These are phyloP conservation scores for Spiraea crenata DNA, from an alignment of 331 rosid genomes.

Conservation along the genomic window DNA sequence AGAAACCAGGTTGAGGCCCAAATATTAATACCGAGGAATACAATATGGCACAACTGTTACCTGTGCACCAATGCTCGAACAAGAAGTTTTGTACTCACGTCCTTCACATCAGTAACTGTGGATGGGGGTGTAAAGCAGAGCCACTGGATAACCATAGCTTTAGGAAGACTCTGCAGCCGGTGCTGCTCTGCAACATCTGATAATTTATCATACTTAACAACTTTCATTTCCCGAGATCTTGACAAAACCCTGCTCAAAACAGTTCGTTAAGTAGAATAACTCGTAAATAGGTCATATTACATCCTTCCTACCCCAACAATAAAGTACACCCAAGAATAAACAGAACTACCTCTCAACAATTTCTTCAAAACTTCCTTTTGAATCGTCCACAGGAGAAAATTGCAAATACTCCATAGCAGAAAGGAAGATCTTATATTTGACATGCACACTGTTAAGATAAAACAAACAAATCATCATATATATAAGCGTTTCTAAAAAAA, in stretches of 20 bases:
- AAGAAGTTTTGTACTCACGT: constrained; percentile 70
- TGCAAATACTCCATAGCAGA: constrained; percentile 93
- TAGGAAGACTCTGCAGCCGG: constrained; percentile 85
- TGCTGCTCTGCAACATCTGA: constrained; percentile 91
- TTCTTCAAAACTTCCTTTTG: constrained; percentile 92
- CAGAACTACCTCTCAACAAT: constrained; percentile 71
- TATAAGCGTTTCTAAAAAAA: neutral
- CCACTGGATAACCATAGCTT: constrained; percentile 96
- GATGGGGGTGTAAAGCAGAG: constrained; percentile 99
- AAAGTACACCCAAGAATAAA: constrained; percentile 15
- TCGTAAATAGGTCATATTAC: constrained; percentile 16
- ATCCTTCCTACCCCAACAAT: constrained; percentile 2
- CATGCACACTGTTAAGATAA: constrained; percentile 61
- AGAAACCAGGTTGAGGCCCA: constrained; percentile 11
- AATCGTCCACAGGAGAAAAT: constrained; percentile 64
- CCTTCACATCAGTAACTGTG: constrained; percentile 67
- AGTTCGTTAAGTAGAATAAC: constrained; percentile 22
- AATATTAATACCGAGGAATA: neutral
- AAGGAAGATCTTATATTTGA: constrained; percentile 87
- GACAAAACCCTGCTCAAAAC: constrained; percentile 67
- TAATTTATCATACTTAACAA: constrained; percentile 50
- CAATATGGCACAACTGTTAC: constrained; percentile 34
- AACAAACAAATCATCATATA: constrained; percentile 19
- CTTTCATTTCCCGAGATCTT: constrained; percentile 88
- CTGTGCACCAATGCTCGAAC: constrained; percentile 78